Percentiles rank a stretch among this genome's conserved stretches.
phyloP scores from a whole-genome alignment of 2,329 filamentous ascomycete genomes.

The Phyllosticta capitalensis region DNA sequence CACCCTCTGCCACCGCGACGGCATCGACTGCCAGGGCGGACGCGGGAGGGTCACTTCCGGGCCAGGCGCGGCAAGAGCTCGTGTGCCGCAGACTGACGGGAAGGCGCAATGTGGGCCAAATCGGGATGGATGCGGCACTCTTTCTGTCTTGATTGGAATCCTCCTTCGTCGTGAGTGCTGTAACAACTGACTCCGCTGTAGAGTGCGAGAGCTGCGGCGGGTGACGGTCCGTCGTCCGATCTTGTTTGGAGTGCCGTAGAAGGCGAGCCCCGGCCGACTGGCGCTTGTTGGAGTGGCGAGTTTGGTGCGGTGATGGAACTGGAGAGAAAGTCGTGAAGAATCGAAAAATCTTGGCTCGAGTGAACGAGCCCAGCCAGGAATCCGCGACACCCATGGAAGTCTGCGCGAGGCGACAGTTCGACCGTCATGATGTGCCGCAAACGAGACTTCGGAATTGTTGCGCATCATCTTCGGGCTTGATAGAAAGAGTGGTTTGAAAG shows the following conservation, averaged over 20 bases:
- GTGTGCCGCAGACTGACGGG: not conserved
- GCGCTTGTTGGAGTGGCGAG: not conserved
- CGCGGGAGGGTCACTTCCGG: not conserved
- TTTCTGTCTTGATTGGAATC: not conserved
- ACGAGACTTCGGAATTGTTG: too few relatives aligned
- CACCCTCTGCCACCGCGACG: not conserved
- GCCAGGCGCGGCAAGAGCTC: not conserved
- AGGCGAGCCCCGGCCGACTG: not conserved
- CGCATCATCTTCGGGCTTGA: too few relatives aligned
- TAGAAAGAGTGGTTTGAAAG: not conserved
- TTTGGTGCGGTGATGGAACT: not conserved
- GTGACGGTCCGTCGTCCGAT: not conserved
- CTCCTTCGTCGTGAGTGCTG: not conserved
- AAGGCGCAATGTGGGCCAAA: not conserved
- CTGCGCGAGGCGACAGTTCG: too few relatives aligned
- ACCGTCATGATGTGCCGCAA: not conserved
- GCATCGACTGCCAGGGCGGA: not conserved
- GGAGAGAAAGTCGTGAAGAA: not conserved
- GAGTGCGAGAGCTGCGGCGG: not conserved
- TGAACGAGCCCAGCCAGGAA: too few relatives aligned
- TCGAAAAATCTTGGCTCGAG: not conserved
- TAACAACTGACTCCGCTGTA: not conserved
- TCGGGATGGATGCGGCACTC: not conserved
- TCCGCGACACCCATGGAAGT: too few relatives aligned
- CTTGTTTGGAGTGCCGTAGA: not conserved